Conservation (phyloP, 1,139 yeast species). For the Debaryomyces subglobosus region DNA sequence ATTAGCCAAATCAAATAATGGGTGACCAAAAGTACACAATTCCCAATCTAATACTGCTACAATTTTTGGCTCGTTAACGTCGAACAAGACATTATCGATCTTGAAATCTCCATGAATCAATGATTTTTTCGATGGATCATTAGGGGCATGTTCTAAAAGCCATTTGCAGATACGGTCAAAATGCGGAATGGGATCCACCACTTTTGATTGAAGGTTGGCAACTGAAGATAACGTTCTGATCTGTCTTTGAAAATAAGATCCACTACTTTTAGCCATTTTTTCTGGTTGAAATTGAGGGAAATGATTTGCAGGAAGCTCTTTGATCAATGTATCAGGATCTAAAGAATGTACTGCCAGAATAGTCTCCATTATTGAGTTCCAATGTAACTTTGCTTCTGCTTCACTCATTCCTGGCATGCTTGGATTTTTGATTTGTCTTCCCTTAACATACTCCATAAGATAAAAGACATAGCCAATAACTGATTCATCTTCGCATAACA, state of each 20-base stretch:
- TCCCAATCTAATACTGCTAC: constrained; percentile 72
- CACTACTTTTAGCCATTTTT: constrained; percentile 22
- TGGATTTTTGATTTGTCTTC: constrained; percentile 62
- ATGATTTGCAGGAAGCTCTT: constrained; percentile 46
- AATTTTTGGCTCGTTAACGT: constrained; percentile 51
- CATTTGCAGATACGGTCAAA: constrained; percentile 48
- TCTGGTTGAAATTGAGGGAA: constrained; percentile 48
- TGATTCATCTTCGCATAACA: constrained; percentile 56
- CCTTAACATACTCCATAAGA: constrained; percentile 62
- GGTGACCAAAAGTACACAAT: constrained; percentile 68
- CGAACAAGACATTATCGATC: constrained; percentile 63
- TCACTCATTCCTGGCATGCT: constrained; percentile 43
- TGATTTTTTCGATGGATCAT: constrained; percentile 49
- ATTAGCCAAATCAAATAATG: constrained; percentile 65
- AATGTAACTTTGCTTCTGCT: constrained; percentile 31
- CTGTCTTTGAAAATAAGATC: constrained; percentile 59
- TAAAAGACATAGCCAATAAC: constrained; percentile 57
- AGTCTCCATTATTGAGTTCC: constrained; percentile 57
- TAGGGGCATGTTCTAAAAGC: constrained; percentile 45
- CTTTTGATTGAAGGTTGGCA: constrained; percentile 52
- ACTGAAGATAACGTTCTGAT: constrained; percentile 52
- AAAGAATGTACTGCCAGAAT: constrained; percentile 56
- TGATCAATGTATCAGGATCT: constrained; percentile 48
- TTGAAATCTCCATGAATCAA: constrained; percentile 73
- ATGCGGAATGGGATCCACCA: constrained; percentile 54